A percentile compares a stretch with the other conserved stretches of the same genome.
Conservation (phyloP, 352 stramenopile species). For the Globisporangium barbulae region DNA sequence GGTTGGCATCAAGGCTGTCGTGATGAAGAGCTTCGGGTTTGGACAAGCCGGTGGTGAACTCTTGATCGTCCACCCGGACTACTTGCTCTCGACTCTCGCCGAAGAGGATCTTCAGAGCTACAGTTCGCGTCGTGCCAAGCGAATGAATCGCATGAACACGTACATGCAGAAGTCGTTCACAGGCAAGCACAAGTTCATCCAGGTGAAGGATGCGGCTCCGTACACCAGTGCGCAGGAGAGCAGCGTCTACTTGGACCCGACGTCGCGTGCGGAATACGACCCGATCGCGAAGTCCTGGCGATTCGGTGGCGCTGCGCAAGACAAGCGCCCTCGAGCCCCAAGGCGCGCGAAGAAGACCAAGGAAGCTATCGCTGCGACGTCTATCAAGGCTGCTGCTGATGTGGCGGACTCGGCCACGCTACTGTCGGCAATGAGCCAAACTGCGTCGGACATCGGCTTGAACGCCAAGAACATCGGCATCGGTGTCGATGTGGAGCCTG, state of each 20-base stretch:
- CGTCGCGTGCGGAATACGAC: constrained; percentile 74
- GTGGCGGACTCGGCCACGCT: constrained; percentile 39
- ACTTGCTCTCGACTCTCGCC: constrained; percentile 54
- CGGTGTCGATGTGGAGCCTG: constrained; percentile 80
- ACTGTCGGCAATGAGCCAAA: constrained; percentile 53
- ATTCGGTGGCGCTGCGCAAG: constrained; percentile 40
- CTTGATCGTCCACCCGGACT: constrained; percentile 76
- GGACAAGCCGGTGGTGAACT: constrained; percentile 74
- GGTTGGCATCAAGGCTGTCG: constrained; percentile 66
- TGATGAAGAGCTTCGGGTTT: constrained; percentile 87
- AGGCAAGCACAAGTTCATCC: constrained; percentile 70
- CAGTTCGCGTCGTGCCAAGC: constrained; percentile 31
- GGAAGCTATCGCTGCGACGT: too few relatives aligned
- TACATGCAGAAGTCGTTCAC: constrained; percentile 75
- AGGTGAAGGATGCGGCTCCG: constrained; percentile 79
- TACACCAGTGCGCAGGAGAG: constrained; percentile 81
- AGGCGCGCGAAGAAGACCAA: constrained; percentile 17
- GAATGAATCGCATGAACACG: constrained; percentile 68
- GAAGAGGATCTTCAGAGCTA: constrained; percentile 56
- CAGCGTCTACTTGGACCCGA: constrained; percentile 84
- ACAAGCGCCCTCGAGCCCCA: constrained; percentile 48
- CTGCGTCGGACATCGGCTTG: too few relatives aligned
- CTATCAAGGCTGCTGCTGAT: background rate
- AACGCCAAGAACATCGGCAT: too few relatives aligned
- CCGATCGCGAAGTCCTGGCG: constrained; percentile 60